Evolutionary conservation across 768 basidiomycete genomes (phyloP), one percentile per base, ranked within the genome.

Genomic region (Tulasnella sp.): DNA sequence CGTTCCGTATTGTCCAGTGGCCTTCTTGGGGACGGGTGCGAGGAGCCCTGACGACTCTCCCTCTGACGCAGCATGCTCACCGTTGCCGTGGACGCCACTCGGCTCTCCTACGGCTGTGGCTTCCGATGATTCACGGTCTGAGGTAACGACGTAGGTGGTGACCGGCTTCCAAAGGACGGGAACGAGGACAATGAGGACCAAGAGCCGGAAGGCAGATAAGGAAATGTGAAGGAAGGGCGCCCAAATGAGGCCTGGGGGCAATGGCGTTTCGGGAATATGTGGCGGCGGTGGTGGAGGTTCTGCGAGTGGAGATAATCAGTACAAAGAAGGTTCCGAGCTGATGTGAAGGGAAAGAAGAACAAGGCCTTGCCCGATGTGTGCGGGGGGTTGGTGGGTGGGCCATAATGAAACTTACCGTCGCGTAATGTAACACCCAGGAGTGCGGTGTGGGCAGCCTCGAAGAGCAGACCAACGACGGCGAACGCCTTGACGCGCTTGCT

Each of bases 121-220:
- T 28, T 83, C 81, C 46, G 88, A 86, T 8, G 86, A 82, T 6
- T 83, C 80, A 81, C 72, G 85, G 83, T 82, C 82, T 78, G 82
- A 84, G 83, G 82, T 85, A 24, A 92, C 85, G 2, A 89, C 89
- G 86, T 93, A 97, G 2, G 90, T 86, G 72, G 92, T 86, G 78
- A 91, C 90, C 22, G 96, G 96, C 48, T 88, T 89, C 76, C 89
- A 84, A 74, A 97, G 88, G 7, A 90, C 88, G 48, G 88, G 88
- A 72, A 95, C 85, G 76, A 96, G 87, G 9, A 90, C 89, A 24
- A 90, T 78, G 37, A 94, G 88, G 54, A 93, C 84, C 37, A 95
- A 84, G 64, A 92, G 88, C 79, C 94, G 93, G 84, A 94, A 87
- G 76, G 90, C 86, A 20, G 93, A 91, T 81, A 93, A 90, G 6